A percentile compares a stretch with the other conserved stretches of the same genome.
phyloP scores from a whole-genome alignment of 768 basidiomycete genomes.

The Hydnomerulius pinastri region DNA sequence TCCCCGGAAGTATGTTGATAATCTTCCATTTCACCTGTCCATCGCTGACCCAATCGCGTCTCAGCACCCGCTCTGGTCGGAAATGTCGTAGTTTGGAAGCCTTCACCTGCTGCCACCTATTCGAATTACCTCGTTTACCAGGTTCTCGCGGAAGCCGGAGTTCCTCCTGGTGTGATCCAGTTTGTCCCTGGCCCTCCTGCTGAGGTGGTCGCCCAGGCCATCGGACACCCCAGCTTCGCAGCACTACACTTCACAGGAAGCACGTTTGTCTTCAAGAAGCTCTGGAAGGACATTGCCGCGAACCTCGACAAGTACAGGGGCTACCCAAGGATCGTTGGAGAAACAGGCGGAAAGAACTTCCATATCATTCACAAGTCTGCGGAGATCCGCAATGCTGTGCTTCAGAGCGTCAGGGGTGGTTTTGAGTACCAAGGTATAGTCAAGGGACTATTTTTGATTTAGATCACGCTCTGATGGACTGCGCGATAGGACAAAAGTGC shows the following conservation, averaged over 20 bases:
- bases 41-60: conserved; percentile 2
- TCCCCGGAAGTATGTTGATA: conserved; percentile 59
- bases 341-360: conserved; percentile 99
- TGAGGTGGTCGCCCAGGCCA: conserved; percentile 82
- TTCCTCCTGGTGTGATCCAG: conserved; percentile 94
- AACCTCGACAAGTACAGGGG: conserved; percentile 86
- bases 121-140: conserved; percentile 92
- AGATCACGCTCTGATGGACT: not conserved
- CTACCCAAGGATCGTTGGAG: conserved; percentile 96
- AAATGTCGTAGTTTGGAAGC: conserved; percentile 97
- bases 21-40: not conserved
- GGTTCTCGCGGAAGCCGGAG: conserved; percentile 90
- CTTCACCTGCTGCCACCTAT: conserved; percentile 92
- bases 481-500: conserved; percentile 82
- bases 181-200: conserved; percentile 91
- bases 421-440: conserved; percentile 91
- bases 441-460: not conserved
- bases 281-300: conserved; percentile 93
- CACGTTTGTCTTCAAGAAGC: conserved; percentile 89
- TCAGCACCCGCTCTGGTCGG: conserved; percentile 90
- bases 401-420: conserved; percentile 83
- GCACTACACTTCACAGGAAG: conserved; percentile 96
- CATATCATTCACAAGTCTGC: conserved; percentile 89
- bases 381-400: conserved; percentile 85
- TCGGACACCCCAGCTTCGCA: conserved; percentile 77